Evolutionary conservation across 768 basidiomycete genomes (phyloP), one percentile per base, ranked within the genome.

Genomic region (Podaxis pistillaris): DNA sequence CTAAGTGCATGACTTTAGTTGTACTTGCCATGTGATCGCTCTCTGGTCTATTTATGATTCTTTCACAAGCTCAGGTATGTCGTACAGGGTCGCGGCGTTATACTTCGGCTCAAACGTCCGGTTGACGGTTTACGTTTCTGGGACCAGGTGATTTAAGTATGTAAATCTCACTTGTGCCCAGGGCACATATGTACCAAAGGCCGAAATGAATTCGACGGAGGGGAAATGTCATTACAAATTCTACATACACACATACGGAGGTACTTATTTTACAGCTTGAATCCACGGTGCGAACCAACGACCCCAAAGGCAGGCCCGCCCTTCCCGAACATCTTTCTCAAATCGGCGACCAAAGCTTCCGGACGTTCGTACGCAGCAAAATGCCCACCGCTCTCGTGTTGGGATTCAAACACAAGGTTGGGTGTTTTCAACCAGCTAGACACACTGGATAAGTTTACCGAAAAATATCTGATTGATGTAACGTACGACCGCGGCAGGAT

Each of bases 331-430:
- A 87, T 87, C 66, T 75, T 79, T 33, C 81, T 72, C 52, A 88
- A 54, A 66, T 86, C 86, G 1, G 66, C 74, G 0, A 75, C 85
- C 15, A 88, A 73, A 2, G 71, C 70, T 3, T 79, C 73, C 0
- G 86, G 85, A 47, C 66, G 70, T 65, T 87, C 86, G 63, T 79
- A 68, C 0, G 86, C 79, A 9, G 85, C 82, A 67, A 88, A 87
- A 69, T 87, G 86, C 1, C 86, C 86, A 4, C 86, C 86, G 5
- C 68, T 68, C 1, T 74, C 72, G 56, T 87, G 86, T 15, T 77
- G 72, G 3, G 76, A 72, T 64, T 81, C 76, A 56, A 83, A 85
- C 3, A 86, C 81, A 57, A 65, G 72, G 73, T 65, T 79, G 64
- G 53, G 71, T 13, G 57, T 69, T 65, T 36, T 73, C 66, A 64